These are phyloP conservation scores for Podaxis sp. DNA, from an alignment of 768 basidiomycete species.

Conservation along the genomic window DNA sequence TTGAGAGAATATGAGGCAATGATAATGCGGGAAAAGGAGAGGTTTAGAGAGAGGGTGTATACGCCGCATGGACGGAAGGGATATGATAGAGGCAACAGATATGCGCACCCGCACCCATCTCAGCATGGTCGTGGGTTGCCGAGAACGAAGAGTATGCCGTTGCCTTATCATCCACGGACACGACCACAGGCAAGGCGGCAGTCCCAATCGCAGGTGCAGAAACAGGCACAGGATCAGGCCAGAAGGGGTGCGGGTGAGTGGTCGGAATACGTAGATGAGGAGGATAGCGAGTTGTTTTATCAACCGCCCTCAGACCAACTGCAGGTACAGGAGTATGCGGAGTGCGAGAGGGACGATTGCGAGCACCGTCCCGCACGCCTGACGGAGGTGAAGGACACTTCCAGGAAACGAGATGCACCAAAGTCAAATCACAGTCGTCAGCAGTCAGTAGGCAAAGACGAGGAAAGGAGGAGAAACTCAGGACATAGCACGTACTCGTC, in stretches of 20 bases:
- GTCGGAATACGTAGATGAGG: conserved; percentile 15
- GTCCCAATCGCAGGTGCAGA: neutral
- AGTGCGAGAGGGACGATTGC: conserved; percentile 10
- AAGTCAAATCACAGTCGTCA: conserved; percentile 5
- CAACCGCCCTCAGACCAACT: conserved; percentile 6
- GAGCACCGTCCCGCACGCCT: conserved; percentile 12
- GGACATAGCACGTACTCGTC: neutral
- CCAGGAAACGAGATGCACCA: conserved; percentile 12
- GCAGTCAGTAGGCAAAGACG: conserved; percentile 24
- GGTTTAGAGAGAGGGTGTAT: conserved; percentile 15
- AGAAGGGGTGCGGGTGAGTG: conserved; percentile 11
- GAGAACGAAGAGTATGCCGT: conserved; percentile 51
- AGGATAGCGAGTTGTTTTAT: conserved; percentile 15
- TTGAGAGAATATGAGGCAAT: conserved; percentile 6
- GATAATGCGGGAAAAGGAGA: conserved; percentile 10
- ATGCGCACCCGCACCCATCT: conserved; percentile 12
- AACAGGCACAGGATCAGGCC: neutral
- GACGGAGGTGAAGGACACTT: conserved; percentile 13
- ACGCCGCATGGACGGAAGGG: neutral
- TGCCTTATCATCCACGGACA: conserved; percentile 13
- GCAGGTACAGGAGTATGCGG: neutral
- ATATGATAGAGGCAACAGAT: neutral
- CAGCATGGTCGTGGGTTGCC: conserved; percentile 21
- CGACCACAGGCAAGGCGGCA: neutral
- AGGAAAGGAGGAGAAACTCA: neutral